Evolutionary conservation across 2,329 filamentous ascomycete species (phyloP).

Genomic region (Xylaria sp.): DNA sequence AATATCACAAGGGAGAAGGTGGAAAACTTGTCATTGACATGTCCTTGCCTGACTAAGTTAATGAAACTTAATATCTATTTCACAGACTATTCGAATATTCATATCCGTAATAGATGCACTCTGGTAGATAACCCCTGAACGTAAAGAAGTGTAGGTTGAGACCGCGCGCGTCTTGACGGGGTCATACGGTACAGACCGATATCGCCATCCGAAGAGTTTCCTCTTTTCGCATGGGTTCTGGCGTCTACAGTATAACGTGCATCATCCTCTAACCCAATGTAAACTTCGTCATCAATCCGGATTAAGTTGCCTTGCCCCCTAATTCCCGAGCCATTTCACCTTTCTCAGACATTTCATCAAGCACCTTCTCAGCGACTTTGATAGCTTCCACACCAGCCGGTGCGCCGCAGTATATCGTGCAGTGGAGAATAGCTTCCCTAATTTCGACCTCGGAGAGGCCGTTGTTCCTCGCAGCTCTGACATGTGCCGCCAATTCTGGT

Average conservation of each 20-base stretch:
- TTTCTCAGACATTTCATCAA: slow-evolving; percentile 42
- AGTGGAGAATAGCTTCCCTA: slow-evolving; percentile 60
- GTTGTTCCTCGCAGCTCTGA: slow-evolving; percentile 68
- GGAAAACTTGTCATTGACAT: slow-evolving; percentile 53
- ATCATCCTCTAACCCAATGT: neutral
- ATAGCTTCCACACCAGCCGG: slow-evolving; percentile 51
- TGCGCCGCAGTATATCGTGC: slow-evolving; percentile 51
- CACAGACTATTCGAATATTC: neutral
- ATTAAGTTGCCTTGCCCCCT: slow-evolving; percentile 32
- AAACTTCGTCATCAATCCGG: neutral
- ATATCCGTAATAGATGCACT: neutral
- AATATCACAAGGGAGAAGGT: slow-evolving; percentile 51
- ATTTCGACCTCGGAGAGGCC: slow-evolving; percentile 67
- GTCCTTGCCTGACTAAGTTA: slow-evolving; percentile 27
- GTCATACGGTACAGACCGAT: too few relatives aligned
- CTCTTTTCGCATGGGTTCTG: too few relatives aligned
- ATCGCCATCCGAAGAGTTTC: too few relatives aligned
- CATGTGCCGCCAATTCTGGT: slow-evolving; percentile 65
- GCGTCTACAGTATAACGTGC: neutral
- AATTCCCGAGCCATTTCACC: slow-evolving; percentile 39
- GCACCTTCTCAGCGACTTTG: slow-evolving; percentile 41
- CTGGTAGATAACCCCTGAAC: neutral
- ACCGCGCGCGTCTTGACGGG: too few relatives aligned
- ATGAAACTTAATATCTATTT: slow-evolving; percentile 26
- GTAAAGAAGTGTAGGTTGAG: too few relatives aligned